Percentiles rank a stretch among this genome's conserved stretches.
Evolutionary conservation across 1,284 basidiomycete species (phyloP).

Genomic region (Cryptococcus sp.): DNA sequence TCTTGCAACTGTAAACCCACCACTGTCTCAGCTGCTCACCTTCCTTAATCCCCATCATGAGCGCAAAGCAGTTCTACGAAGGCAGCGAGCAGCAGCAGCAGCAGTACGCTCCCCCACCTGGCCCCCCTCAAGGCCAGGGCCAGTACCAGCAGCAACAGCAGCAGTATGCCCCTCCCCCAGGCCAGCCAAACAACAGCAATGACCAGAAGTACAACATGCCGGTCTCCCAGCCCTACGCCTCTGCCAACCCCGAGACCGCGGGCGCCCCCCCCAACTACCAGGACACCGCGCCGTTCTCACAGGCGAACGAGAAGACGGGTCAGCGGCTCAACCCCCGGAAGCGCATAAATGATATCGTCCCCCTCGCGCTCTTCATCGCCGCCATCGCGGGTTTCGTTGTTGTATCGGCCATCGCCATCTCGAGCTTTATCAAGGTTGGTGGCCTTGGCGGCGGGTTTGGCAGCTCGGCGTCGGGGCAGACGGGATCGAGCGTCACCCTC

Average conservation of each 20-base stretch:
- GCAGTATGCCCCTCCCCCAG: conserved; percentile 4
- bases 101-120: conserved; percentile 7
- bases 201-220: conserved; percentile 30
- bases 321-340: conserved; percentile 67
- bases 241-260: conserved; percentile 8
- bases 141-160: conserved; percentile 16
- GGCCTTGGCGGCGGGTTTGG: conserved; percentile 55
- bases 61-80: conserved; percentile 32
- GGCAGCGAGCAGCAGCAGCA: conserved; percentile 9
- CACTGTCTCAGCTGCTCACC: neutral
- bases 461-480: conserved; percentile 20
- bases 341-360: conserved; percentile 66
- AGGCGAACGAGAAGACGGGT: conserved; percentile 55
- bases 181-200: conserved; percentile 14
- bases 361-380: conserved; percentile 66
- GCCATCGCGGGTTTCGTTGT: conserved; percentile 67
- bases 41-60: conserved; percentile 19
- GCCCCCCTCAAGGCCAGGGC: conserved; percentile 13
- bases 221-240: conserved; percentile 44
- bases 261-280: conserved; percentile 21
- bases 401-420: conserved; percentile 63
- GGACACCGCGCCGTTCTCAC: conserved; percentile 54
- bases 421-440: conserved; percentile 61
- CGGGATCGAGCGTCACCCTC: conserved; percentile 33
- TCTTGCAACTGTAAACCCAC: neutral